Evolutionary conservation across 768 basidiomycete species (phyloP), one percentile per base, ranked within the genome.

Genomic region (Leccinum subtestaceum): DNA sequence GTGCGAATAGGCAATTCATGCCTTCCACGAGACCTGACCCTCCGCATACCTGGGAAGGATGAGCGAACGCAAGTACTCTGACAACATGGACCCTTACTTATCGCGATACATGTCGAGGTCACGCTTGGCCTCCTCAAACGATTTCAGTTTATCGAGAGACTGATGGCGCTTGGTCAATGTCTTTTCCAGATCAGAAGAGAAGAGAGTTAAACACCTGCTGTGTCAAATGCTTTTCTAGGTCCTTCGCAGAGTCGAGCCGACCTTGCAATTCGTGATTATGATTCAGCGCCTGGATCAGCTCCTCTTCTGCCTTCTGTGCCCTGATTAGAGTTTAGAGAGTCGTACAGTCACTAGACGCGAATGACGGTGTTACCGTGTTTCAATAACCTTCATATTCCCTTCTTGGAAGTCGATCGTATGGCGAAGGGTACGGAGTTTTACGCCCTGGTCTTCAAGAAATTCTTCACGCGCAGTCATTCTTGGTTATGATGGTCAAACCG

Each of bases 381-480:
- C 72, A 43, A 68, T 45, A 19, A 52, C 57, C 48, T 65, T 70
- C 43, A 64, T 46, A n/a, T 65, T 67, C 23, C 58, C 68, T 60
- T 73, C 72, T 46, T 74, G 72, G 54, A 70, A 70, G 0, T 70
- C 63, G 34, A 68, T 65, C n/a, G 70, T 62, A 53, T 73, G 64
- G 36, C 68, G 71, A 55, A 74, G 65, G 19, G 68, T 60, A 43
- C 64, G 70, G n/a, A 73, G 56, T 40, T 72, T 71, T 60, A 56
- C 49, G 31, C 56, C 60, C n/a, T 62, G 60, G 40, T 73, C 73
- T 59, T 66, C 59, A 53, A 53, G 56, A 31, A 67, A 53, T 51
- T 61, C 64, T 47, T 74, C 66, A 21, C 45, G 58, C 56, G 64
- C 58, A 53, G 54, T 50, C 53, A 72, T 66, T 56, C 72, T 73